Evolutionary conservation across 2,329 filamentous ascomycete genomes (phyloP), one percentile per base, ranked within the genome.

Genomic region (Talaromyces amestolkiae): DNA sequence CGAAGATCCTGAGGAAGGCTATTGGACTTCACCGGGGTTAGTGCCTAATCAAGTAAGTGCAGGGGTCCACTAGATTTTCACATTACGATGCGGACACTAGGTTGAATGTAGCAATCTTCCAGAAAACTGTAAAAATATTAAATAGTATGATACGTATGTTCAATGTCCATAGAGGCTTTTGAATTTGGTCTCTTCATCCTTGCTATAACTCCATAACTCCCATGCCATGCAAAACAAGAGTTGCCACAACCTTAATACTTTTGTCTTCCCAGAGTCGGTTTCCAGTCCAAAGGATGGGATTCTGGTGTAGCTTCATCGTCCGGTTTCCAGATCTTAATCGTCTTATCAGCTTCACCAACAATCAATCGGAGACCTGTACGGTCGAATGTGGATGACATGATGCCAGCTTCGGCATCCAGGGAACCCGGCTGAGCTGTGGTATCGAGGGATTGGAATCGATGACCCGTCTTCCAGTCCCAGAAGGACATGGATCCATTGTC

Each of bases 401-500:
- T 88, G 62, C 96, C 96, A 6, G 92, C 89, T 79, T 99, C 95
- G 6, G 95, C 95, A 72, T 98, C 93, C 27, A 99, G 82, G 19
- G 91, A 96, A 59, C 95, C 95, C 0, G 95, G 95, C 77, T 99
- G 95, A 0, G 95, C 95, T 8, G 92, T 92, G 3, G 92, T 96
- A 71, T 99, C 93, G 13, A 94, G 85, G 9, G 88, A 86, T 79
- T 99, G 95, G 81, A 95, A 99, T 58, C 91, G 86, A 76, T 99
- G 88, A 0, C 96, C 95, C 0, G 93, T 91, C 81, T 98, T 98
- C 95, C 95, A 99, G 77, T 99, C 96, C 91, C 93, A 99, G 83
- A 99, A 99, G 70, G 88, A 91, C 83, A 98, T 95, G 41, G 91
- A 96, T 47, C 96, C 95, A 72, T 99, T 97, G 74, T 99, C 95